Evolutionary conservation across 208 protist species (phyloP).

Genomic region (Leishmania mexicana): DNA sequence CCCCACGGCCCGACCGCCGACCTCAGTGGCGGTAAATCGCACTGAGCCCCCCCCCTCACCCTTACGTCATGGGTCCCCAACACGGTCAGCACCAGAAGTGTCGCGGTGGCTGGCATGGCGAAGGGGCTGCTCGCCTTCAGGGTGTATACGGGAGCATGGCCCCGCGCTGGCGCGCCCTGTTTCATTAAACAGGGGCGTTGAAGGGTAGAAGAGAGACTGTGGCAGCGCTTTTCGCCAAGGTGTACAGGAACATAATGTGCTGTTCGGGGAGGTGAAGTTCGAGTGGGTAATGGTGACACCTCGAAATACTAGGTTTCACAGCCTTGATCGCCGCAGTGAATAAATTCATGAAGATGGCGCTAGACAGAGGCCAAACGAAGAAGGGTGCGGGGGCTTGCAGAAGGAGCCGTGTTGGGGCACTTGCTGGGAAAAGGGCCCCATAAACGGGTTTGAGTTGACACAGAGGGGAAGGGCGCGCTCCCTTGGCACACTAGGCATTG

Average conservation of each 20-base stretch:
- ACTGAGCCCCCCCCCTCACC: background rate
- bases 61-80: background rate
- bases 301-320: background rate
- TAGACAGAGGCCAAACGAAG: background rate
- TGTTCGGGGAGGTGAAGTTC: background rate
- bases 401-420: background rate
- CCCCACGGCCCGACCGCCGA: background rate
- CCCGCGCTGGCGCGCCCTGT: background rate
- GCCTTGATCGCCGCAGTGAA: background rate
- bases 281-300: background rate
- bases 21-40: background rate
- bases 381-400: background rate
- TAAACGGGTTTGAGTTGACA: background rate
- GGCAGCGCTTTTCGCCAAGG: background rate
- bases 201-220: background rate
- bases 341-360: background rate
- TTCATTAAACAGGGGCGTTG: background rate
- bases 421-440: background rate
- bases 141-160: no score
- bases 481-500: background rate
- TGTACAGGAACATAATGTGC: background rate
- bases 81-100: background rate
- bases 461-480: background rate
- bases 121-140: background rate
- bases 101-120: no score